Conservation (phyloP, 495 filamentous ascomycete genomes). For the Penicillium herquei region DNA sequence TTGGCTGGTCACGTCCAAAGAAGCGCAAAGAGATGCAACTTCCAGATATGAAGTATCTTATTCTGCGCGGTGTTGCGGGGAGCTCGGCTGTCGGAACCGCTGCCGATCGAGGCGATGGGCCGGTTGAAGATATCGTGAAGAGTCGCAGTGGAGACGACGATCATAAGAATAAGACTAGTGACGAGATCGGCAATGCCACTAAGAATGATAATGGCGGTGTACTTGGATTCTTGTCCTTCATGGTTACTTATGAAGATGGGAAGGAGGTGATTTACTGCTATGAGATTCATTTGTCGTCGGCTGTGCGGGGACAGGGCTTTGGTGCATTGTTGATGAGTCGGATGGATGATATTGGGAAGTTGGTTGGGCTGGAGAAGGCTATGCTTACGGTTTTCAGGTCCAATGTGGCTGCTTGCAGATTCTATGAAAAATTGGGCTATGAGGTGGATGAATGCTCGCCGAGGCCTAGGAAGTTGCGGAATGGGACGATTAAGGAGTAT, state of each 20-base stretch:
- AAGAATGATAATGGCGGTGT: conserved; percentile 18
- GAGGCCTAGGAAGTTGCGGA: conserved; percentile 56
- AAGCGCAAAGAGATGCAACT: conserved; percentile 78
- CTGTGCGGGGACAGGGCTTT: conserved; percentile 47
- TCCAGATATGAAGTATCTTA: conserved; percentile 64
- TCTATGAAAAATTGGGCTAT: conserved; percentile 72
- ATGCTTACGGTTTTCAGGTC: conserved; percentile 83
- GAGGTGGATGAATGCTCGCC: conserved; percentile 65
- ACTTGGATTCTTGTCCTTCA: conserved; percentile 73
- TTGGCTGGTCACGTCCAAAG: conserved; percentile 66
- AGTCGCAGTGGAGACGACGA: neutral
- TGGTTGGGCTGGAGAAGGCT: conserved; percentile 58
- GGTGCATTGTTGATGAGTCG: conserved; percentile 39
- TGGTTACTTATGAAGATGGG: conserved; percentile 78
- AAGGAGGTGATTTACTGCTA: conserved; percentile 80
- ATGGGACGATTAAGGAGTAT: conserved; percentile 59
- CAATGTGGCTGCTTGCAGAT: conserved; percentile 59
- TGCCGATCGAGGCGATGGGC: conserved; percentile 5
- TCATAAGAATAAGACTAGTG: neutral
- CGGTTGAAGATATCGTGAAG: neutral
- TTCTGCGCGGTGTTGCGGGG: conserved; percentile 44
- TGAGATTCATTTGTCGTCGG: conserved; percentile 71
- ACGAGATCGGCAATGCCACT: neutral
- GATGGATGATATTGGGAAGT: conserved; percentile 43
- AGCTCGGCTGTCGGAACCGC: neutral